Evolutionary conservation across 768 basidiomycete species (phyloP).

Genomic region (Lepiota brunneoincarnata): DNA sequence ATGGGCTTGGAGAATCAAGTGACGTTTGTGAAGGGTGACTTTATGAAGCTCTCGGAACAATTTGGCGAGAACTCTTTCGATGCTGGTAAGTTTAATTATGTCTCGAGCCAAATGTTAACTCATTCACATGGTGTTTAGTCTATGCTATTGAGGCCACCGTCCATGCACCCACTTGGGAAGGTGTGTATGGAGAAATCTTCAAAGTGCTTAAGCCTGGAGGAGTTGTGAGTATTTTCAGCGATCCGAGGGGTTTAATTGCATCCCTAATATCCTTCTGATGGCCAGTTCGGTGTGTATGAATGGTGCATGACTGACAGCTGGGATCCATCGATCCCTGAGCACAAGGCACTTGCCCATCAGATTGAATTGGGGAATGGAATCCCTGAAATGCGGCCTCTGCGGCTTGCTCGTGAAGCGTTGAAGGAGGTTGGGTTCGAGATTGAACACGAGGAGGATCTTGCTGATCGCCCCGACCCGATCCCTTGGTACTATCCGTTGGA

Average conservation of each 20-base stretch:
- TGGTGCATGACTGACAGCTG: conserved; percentile 98
- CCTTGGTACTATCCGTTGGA: conserved; percentile 98
- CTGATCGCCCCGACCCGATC: conserved; percentile 71
- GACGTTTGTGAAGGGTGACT: conserved; percentile 88
- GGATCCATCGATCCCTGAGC: conserved; percentile 81
- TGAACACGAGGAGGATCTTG: conserved; percentile 91
- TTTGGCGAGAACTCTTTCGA: conserved; percentile 95
- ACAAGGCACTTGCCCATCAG: conserved; percentile 88
- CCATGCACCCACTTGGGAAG: conserved; percentile 94
- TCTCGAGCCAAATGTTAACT: neutral
- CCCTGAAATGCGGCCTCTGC: conserved; percentile 89
- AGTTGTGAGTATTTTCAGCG: conserved; percentile 53
- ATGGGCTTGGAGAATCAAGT: conserved; percentile 78
- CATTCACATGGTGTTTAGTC: conserved; percentile 41
- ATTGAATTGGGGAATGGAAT: conserved; percentile 97
- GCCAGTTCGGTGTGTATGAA: conserved; percentile 96
- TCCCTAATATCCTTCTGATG: neutral
- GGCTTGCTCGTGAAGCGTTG: conserved; percentile 71
- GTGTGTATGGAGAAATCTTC: conserved; percentile 90
- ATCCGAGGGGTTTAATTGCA: neutral
- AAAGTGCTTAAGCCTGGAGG: conserved; percentile 97
- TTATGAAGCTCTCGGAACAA: conserved; percentile 89
- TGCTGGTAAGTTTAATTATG: conserved; percentile 59
- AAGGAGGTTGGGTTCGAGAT: conserved; percentile 83
- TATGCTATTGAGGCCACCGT: conserved; percentile 98